Conservation (phyloP, 352 stramenopile genomes). For the Pythium aquatile region DNA sequence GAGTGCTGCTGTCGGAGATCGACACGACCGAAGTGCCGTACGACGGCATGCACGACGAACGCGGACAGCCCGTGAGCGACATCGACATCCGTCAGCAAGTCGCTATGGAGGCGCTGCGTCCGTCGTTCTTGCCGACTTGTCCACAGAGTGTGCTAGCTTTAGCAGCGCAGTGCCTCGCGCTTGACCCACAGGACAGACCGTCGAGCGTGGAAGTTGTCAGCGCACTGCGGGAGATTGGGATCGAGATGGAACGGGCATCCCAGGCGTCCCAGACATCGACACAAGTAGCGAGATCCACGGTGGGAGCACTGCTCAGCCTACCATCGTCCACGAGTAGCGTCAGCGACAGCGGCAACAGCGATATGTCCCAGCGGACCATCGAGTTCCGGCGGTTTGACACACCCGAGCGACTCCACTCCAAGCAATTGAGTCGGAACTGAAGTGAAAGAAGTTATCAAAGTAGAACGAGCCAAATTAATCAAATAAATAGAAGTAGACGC, state of each 20-base stretch:
- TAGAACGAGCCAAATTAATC: neutral
- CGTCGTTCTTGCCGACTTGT: constrained; percentile 31
- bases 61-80: constrained; percentile 14
- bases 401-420: neutral
- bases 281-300: constrained; percentile 2
- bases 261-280: constrained; percentile 12
- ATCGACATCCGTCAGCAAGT: constrained; percentile 32
- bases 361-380: constrained; percentile 34
- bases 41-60: constrained; percentile 5
- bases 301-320: constrained; percentile 14
- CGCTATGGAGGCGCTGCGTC: constrained; percentile 30
- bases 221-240: constrained; percentile 24
- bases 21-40: constrained; percentile 32
- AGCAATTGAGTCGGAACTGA: constrained; percentile 5
- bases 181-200: constrained; percentile 31
- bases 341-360: constrained; percentile 20
- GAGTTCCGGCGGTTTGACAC: constrained; percentile 25
- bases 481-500: neutral
- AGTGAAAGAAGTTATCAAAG: neutral
- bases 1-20: constrained; percentile 32
- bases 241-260: constrained; percentile 23
- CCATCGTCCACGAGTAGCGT: constrained; percentile 17
- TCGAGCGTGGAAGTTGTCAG: constrained; percentile 28
- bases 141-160: constrained; percentile 31
- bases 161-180: constrained; percentile 32